Percentiles rank a stretch among this genome's conserved stretches.
Conservation (phyloP, 2,329 filamentous ascomycete genomes). For the Teratosphaeria epicoccoides region DNA sequence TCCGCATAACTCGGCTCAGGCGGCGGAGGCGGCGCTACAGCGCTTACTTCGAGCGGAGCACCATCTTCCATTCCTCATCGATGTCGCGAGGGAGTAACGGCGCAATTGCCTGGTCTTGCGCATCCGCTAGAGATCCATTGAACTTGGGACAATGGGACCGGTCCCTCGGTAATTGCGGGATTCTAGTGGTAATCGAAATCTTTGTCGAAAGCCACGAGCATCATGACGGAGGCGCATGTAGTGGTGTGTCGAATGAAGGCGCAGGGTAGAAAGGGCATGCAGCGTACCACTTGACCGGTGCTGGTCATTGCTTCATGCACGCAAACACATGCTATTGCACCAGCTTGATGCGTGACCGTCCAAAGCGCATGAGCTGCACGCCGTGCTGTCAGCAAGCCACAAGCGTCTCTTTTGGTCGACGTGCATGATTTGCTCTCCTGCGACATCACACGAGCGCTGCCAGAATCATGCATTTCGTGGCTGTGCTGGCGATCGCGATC, state of each 20-base stretch:
- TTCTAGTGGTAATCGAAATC: background rate
- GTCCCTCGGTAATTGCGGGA: background rate
- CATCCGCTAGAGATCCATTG: background rate
- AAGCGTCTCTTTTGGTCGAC: background rate
- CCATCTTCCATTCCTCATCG: conserved; percentile 19
- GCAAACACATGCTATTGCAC: background rate
- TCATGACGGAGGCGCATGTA: background rate
- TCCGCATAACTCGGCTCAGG: conserved; percentile 14
- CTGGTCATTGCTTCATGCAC: background rate
- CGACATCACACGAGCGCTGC: no score
- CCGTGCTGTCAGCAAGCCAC: background rate
- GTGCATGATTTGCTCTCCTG: background rate
- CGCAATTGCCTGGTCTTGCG: background rate
- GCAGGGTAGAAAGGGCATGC: background rate
- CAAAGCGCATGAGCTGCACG: background rate
- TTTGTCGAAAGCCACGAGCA: background rate
- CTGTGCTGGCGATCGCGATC: no score
- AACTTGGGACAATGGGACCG: background rate
- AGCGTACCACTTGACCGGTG: background rate
- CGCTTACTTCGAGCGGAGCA: conserved; percentile 3
- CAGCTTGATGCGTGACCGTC: background rate
- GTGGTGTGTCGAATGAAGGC: background rate
- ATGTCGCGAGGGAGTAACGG: background rate
- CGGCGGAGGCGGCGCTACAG: conserved; percentile 15
- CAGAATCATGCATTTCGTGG: no score